Base-by-base conservation (phyloP, 31 red algal genomes). In the Porphyra umbilicalis region DNA sequence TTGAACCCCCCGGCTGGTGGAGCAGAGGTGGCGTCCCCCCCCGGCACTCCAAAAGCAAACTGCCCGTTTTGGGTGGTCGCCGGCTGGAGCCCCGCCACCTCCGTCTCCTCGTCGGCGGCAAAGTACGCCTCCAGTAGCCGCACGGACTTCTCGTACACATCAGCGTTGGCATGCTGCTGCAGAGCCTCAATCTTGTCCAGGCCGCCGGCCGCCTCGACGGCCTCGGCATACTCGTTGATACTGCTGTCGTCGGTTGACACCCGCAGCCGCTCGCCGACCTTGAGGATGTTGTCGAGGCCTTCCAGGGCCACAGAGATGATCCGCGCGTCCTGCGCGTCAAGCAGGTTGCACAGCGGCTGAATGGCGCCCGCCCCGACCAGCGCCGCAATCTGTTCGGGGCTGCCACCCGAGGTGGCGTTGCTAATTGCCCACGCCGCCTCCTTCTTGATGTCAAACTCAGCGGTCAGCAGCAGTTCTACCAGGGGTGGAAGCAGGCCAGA, bases 361-460 rank as follows among this genome's bases (percentile, higher is more conserved):
- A 99, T 94, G 75, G 88, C 86, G 8, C 91, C 94, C 76, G 94
- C 89, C 16, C 75, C 29, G 2, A 99, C 97, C 35, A 99, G 86
- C 46, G 86, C 87, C 32, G 84, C 82, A 76, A 99, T 93, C 57
- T 99, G 97, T n/a, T 44, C 35, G 10, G 85, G 71, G 25, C 84
- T 94, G 29, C 97, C 97, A 40, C 92, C 97, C 32, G 94, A 94
- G 8, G 94, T 94, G 38, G 94, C 93, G 78, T 99, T 99, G 20
- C 88, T 90, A 20, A 99, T 88, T 36, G 94, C 97, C 94, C 94
- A 99, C 0, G 91, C 89, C 32, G 92, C 91, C 83, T 99, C 97
- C 74, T 96, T 95, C 71, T 94, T 93, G 16, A 94, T 87, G 67
- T 99, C 97, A 79, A 94, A 99, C 36, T 99, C 97, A 18, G 93